Conservation (phyloP, 164 flowering plant genomes). For the Piper betle region DNA sequence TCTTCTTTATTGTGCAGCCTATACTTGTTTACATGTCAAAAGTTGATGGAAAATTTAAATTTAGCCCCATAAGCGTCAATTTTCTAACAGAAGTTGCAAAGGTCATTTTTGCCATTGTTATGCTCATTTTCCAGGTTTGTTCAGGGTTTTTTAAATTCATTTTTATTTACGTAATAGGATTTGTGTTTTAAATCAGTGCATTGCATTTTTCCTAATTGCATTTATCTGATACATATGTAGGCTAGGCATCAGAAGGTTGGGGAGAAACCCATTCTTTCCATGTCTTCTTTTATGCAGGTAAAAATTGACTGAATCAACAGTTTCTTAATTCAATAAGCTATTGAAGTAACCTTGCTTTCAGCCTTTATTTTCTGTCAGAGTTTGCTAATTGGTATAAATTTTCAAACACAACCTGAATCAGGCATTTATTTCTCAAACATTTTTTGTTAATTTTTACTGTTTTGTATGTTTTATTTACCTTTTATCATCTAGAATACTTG, state of each 20-base stretch:
- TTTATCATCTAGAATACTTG: too few species aligned
- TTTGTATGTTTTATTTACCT: too few species aligned
- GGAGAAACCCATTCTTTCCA: constrained; percentile 82
- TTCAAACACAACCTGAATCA: too few species aligned
- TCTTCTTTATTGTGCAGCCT: constrained; percentile 45
- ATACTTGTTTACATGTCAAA: constrained; percentile 92
- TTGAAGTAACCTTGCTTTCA: neutral
- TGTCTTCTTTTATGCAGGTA: constrained; percentile 81
- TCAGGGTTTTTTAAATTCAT: too few species aligned
- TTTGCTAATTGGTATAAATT: too few species aligned
- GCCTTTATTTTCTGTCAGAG: neutral
- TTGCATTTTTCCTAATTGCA: neutral
- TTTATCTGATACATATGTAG: constrained; percentile 26
- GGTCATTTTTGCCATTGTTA: constrained; percentile 79
- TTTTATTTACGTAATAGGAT: neutral
- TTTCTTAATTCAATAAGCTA: too few species aligned
- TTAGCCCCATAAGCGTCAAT: constrained; percentile 94
- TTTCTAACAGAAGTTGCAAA: constrained; percentile 83
- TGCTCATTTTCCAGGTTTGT: constrained; percentile 79
- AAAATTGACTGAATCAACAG: neutral
- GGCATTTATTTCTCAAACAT: too few species aligned
- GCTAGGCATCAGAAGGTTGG: constrained; percentile 80
- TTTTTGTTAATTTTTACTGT: too few species aligned
- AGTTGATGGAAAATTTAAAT: constrained; percentile 89
- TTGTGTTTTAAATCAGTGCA: neutral